These are phyloP conservation scores for Neoboletus magnificus DNA, from an alignment of 768 basidiomycete genomes.

Conservation along the genomic window DNA sequence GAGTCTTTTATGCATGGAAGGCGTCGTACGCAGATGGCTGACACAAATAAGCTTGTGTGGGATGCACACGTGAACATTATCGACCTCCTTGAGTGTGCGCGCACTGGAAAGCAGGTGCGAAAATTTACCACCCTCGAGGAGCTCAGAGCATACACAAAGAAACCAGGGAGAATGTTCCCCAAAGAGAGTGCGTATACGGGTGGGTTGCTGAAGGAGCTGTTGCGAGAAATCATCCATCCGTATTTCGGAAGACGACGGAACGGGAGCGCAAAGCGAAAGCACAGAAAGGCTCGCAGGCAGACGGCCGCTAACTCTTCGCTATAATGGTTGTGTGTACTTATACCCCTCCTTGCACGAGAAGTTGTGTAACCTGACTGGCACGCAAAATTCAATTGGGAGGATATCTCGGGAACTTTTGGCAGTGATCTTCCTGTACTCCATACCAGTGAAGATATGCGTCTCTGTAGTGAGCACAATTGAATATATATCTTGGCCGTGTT, in stretches of 20 bases:
- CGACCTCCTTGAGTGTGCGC: constrained; percentile 27
- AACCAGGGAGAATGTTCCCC: constrained; percentile 24
- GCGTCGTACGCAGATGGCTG: not conserved
- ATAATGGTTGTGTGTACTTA: not conserved
- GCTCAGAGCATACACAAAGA: constrained; percentile 27
- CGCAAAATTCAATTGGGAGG: no score
- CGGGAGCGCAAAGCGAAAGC: constrained; percentile 17
- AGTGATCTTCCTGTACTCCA: not conserved
- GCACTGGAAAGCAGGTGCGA: constrained; percentile 15
- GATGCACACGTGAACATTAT: constrained; percentile 34
- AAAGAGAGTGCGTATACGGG: constrained; percentile 26
- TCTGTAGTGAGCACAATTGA: not conserved
- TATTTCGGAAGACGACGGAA: constrained; percentile 19
- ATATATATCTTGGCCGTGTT: no score
- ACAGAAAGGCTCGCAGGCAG: constrained; percentile 11
- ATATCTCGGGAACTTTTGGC: no score
- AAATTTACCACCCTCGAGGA: constrained; percentile 23
- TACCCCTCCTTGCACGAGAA: not conserved
- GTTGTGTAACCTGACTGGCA: no score
- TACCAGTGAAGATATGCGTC: not conserved
- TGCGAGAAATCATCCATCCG: constrained; percentile 26
- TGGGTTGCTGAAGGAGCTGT: constrained; percentile 28
- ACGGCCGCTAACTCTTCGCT: not conserved
- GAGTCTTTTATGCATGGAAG: not conserved
- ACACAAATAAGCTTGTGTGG: constrained; percentile 17